Conservation (phyloP, 257 asterid genomes). For the Cinchona pubescens region DNA sequence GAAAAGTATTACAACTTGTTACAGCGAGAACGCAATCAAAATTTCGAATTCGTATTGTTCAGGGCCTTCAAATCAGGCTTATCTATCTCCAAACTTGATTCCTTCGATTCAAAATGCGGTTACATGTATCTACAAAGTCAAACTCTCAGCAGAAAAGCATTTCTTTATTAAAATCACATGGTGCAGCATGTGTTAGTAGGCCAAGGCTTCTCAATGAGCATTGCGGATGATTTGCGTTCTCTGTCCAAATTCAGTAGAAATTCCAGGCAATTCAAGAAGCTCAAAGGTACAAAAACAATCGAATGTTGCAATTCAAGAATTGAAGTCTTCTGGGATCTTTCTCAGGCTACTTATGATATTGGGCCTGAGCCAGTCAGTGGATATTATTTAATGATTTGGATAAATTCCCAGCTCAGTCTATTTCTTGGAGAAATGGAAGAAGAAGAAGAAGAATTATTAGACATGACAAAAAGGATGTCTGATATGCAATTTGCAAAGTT, state of each 20-base stretch:
- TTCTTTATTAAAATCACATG: constrained; percentile 53
- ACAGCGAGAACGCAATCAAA: constrained; percentile 66
- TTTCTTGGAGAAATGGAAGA: constrained; percentile 51
- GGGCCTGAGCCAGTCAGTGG: constrained; percentile 72
- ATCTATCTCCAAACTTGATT: constrained; percentile 18
- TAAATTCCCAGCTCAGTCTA: constrained; percentile 46
- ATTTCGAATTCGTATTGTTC: constrained; percentile 72
- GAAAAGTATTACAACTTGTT: constrained; percentile 67
- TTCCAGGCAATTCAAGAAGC: constrained; percentile 24
- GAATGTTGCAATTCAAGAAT: constrained; percentile 32
- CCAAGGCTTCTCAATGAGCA: constrained; percentile 41
- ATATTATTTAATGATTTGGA: constrained; percentile 39
- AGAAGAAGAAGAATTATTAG: no score
- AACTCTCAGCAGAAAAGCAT: constrained; percentile 32
- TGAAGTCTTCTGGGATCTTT: constrained; percentile 69
- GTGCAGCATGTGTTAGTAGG: constrained; percentile 31
- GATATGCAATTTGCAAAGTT: constrained; percentile 16
- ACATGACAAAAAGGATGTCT: constrained; percentile 23
- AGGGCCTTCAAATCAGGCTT: constrained; percentile 39
- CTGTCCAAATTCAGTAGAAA: constrained; percentile 29
- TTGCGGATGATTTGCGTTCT: constrained; percentile 42
- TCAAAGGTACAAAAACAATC: constrained; percentile 39
- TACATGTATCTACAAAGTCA: constrained; percentile 51
- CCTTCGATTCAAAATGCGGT: constrained; percentile 48
- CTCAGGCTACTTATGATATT: constrained; percentile 37